phyloP scores from a whole-genome alignment of 805 yeast species.

The Pichia nanzhaoensis region DNA sequence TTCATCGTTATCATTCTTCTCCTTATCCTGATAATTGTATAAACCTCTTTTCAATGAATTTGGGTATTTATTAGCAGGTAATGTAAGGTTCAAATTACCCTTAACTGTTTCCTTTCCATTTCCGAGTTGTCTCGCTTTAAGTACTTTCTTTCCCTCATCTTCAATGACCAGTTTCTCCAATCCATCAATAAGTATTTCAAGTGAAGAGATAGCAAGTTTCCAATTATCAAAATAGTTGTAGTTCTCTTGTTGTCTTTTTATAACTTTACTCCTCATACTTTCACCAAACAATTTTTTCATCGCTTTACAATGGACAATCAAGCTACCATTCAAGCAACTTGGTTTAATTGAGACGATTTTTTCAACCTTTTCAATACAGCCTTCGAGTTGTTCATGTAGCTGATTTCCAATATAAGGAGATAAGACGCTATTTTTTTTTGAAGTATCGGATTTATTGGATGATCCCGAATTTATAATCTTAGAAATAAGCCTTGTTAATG shows the following conservation, averaged over 20 bases:
- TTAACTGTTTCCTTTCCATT: no score
- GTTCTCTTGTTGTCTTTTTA: neutral
- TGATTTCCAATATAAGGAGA: neutral
- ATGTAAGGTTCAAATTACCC: no score
- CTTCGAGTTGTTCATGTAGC: neutral
- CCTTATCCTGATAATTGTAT: slow-evolving; percentile 1
- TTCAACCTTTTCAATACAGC: neutral
- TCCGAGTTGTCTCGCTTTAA: no score
- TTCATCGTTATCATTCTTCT: neutral
- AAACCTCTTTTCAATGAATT: neutral
- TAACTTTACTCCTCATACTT: neutral
- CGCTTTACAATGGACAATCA: slow-evolving; percentile 2
- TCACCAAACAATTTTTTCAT: slow-evolving; percentile 1
- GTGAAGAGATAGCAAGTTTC: neutral
- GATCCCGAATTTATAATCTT: neutral
- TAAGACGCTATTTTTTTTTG: neutral
- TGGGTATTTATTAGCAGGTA: neutral
- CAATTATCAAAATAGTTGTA: neutral
- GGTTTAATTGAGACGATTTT: neutral
- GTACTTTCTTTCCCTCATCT: neutral
- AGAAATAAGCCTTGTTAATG: neutral
- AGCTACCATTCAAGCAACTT: neutral
- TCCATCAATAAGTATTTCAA: slow-evolving; percentile 1
- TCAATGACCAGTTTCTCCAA: neutral
- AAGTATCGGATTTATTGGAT: neutral